Conservation (phyloP, 2,329 filamentous ascomycete species). For the Neophaeococcomyces aloes region DNA sequence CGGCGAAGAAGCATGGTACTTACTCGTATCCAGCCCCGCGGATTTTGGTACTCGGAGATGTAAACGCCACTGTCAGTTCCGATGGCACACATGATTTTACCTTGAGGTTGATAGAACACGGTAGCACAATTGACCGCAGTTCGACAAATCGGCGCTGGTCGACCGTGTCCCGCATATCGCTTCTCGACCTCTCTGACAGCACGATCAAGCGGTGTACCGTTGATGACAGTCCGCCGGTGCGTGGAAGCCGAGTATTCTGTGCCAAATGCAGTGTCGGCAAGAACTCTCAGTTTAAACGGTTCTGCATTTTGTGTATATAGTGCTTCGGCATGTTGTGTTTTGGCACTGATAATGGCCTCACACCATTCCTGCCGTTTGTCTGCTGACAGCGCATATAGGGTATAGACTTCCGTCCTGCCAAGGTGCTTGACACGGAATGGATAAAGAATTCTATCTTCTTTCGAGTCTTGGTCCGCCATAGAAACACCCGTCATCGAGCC, state of each 20-base stretch:
- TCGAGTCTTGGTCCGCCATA: constrained; percentile 42
- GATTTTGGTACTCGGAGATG: constrained; percentile 77
- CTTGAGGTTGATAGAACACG: constrained; percentile 69
- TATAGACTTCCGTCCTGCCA: constrained; percentile 77
- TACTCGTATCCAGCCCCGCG: constrained; percentile 82
- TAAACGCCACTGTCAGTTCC: constrained; percentile 93
- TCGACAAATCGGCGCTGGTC: constrained; percentile 67
- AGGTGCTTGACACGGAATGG: constrained; percentile 95
- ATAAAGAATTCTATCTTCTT: constrained; percentile 75
- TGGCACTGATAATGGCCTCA: constrained; percentile 84
- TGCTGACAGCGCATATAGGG: constrained; percentile 69
- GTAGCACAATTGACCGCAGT: constrained; percentile 88
- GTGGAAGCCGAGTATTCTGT: constrained; percentile 49
- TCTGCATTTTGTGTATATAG: constrained; percentile 88
- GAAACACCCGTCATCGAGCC: constrained; percentile 39
- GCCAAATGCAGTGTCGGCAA: constrained; percentile 84
- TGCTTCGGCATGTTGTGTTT: constrained; percentile 82
- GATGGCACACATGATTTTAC: constrained; percentile 80
- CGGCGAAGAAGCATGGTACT: constrained; percentile 28
- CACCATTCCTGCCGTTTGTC: constrained; percentile 80
- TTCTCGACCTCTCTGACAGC: constrained; percentile 82
- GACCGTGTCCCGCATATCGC: constrained; percentile 53
- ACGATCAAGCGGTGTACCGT: constrained; percentile 81
- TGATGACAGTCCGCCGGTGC: constrained; percentile 58
- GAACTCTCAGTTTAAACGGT: constrained; percentile 81